phyloP scores from a whole-genome alignment of 208 protist genomes.

The Entamoeba dispar region DNA sequence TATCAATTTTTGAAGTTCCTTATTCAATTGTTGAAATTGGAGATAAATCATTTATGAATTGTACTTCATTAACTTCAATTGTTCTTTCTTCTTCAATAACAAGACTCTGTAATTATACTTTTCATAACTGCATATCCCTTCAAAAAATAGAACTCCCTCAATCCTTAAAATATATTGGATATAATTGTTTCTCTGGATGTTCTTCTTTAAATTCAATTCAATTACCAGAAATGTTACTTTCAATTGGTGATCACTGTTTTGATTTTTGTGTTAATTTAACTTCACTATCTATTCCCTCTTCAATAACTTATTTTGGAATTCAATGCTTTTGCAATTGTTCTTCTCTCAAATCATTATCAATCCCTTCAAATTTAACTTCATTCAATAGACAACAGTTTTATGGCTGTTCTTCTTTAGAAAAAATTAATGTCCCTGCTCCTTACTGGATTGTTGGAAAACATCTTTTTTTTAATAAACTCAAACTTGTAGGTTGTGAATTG shows the following conservation, averaged over 20 bases:
- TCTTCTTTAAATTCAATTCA: background rate
- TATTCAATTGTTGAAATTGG: background rate
- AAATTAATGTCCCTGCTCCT: background rate
- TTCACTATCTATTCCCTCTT: background rate
- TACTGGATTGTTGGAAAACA: background rate
- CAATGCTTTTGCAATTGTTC: background rate
- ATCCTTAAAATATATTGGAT: background rate
- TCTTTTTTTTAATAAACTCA: background rate
- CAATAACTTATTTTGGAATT: background rate
- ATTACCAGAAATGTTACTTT: background rate
- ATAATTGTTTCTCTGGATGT: background rate
- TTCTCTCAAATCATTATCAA: background rate
- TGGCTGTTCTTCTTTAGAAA: background rate
- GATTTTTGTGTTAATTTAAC: background rate
- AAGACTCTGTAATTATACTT: background rate
- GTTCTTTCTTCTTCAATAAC: background rate
- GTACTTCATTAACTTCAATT: background rate
- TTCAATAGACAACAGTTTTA: background rate
- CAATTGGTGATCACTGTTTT: background rate
- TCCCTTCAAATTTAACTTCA: background rate
- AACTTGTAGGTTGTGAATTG: background rate
- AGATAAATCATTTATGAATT: background rate
- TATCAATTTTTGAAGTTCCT: background rate
- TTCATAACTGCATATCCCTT: background rate
- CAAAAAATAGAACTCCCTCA: background rate